Base-by-base conservation (phyloP, 164 flowering plant species). In the Umbilicus rupestris region DNA sequence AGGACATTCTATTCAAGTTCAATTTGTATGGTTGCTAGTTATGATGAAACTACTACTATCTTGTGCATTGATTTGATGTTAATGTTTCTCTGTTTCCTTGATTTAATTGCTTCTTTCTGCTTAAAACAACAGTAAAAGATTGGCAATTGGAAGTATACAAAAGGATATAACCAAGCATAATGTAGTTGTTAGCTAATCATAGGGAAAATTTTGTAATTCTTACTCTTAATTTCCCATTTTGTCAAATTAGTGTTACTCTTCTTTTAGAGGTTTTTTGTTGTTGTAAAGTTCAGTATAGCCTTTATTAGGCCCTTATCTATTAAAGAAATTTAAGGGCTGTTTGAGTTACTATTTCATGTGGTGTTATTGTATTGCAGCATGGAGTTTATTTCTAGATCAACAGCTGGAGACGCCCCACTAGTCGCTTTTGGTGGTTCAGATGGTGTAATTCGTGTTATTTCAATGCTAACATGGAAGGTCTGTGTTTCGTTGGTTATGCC, bases 401-500 rank as follows among this genome's bases (percentile, higher is more conserved):
- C 84, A 60, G 92, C 80, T 58, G 85, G 90, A 67, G 99, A 94
- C 75, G 91, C 85, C 64, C 99, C 99, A 29, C 87, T 91, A 62
- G 97, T 94, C 71, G 99, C 99, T 39, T 94, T 94, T 85, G 99
- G 99, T 68, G 90, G 86, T 63, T 89, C 97, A 65, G 99, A 94
- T 80, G 99, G 99, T 72, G 94, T 89, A 19, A 87, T 94, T 67
- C 81, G 99, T 78, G 97, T 94, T 72, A 92, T 94, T 72, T 94
- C 99, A 73, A 94, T 94, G 99, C 83, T 94, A 69, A 85, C 99
- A 65, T 94, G 99, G 99, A 94, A 88, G 97, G 99, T 94, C 26
- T 55, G 78, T 33, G 12, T 3, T 28, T 69, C 55, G 8, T 33
- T 39, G n/a, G 70, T 52, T 67, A 69, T 42, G 31, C 41, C 62